Evolutionary conservation across 1,284 basidiomycete species (phyloP), one percentile per base, ranked within the genome.

Genomic region (Schizophyllum commune): DNA sequence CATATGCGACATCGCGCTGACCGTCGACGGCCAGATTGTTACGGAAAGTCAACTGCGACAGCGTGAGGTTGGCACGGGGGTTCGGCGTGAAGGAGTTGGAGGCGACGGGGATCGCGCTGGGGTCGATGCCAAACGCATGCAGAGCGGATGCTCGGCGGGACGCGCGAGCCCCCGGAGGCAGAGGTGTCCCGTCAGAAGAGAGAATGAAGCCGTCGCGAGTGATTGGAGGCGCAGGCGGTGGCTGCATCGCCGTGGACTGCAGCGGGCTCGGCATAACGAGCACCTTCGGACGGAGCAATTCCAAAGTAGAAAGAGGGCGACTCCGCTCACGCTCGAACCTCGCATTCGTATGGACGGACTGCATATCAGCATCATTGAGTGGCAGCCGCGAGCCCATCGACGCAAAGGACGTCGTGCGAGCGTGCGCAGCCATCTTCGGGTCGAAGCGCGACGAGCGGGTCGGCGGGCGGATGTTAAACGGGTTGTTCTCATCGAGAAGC

Each of bases 211-310:
- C 87, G 57, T 82, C 83, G 54, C 76, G 74, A 21, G 79, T 69
- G 53, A 71, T 73, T 5, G 69, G 67, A 7, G 75, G 67, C 1
- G 72, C 69, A 6, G 73, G 65, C 59, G 73, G 65, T 39, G 71
- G 65, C 56, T 73, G 56, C n/a, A 74, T 65, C n/a, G 70, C 67
- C 11, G 74, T 69, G 54, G 77, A 74, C 69, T 92, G 91, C 58
- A 92, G 74, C 3, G 91, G 90, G 67, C 89, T 91, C 13, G 90
- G 90, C 90, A 92, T 92, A 61, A 92, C 85, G 56, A 92, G 83
- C 27, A 93, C 79, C 71, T 92, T 93, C 1, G 90, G 90, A 32
- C 90, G 80, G 70, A 92, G 78, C 58, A 92, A 75, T 22, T 92
- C 91, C 61, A 88, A 81, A n/a, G 86, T 87, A 6, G 89, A 89